Evolutionary conservation across 129 eudicot genomes (phyloP).

Genomic region (Chrysanthemum lavandulifolium): DNA sequence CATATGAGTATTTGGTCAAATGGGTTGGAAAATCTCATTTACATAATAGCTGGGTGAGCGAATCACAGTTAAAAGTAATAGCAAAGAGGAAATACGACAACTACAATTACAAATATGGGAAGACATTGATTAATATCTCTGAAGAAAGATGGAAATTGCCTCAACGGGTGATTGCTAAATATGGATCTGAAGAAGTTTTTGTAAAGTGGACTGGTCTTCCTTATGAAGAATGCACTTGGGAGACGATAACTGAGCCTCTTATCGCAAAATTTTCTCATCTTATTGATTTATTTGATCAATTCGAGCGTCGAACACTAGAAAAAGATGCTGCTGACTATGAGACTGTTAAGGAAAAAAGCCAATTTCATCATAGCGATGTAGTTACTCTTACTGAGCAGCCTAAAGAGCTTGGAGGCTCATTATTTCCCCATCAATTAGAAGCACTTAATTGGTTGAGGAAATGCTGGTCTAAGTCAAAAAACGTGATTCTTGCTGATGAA

Average conservation of each 20-base stretch:
- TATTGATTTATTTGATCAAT: slow-evolving; percentile 52
- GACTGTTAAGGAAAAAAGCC: slow-evolving; percentile 27
- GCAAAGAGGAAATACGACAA: slow-evolving; percentile 88
- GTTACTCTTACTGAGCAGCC: slow-evolving; percentile 77
- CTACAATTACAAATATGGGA: slow-evolving; percentile 75
- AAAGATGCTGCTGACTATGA: slow-evolving; percentile 48
- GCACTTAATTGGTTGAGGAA: slow-evolving; percentile 94
- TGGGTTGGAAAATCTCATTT: slow-evolving; percentile 96
- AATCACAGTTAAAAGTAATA: slow-evolving; percentile 62
- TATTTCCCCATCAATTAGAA: slow-evolving; percentile 95
- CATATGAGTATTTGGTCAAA: slow-evolving; percentile 77
- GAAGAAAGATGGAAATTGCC: slow-evolving; percentile 89
- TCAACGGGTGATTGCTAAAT: slow-evolving; percentile 69
- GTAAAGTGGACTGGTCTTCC: slow-evolving; percentile 90
- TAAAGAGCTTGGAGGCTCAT: slow-evolving; percentile 75
- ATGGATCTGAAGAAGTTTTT: slow-evolving; percentile 56
- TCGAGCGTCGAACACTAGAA: slow-evolving; percentile 55
- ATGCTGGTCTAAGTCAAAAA: slow-evolving; percentile 82
- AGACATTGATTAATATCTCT: slow-evolving; percentile 51
- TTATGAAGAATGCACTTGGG: slow-evolving; percentile 99
- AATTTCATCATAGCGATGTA: slow-evolving; percentile 42
- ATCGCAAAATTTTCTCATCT: slow-evolving; percentile 44
- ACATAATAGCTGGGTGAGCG: slow-evolving; percentile 83
- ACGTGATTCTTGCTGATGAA: slow-evolving; percentile 95
- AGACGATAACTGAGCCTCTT: slow-evolving; percentile 61